These are phyloP conservation scores for Cunninghamia lanceolata DNA, from an alignment of 75 land plant species.

Conservation along the genomic window DNA sequence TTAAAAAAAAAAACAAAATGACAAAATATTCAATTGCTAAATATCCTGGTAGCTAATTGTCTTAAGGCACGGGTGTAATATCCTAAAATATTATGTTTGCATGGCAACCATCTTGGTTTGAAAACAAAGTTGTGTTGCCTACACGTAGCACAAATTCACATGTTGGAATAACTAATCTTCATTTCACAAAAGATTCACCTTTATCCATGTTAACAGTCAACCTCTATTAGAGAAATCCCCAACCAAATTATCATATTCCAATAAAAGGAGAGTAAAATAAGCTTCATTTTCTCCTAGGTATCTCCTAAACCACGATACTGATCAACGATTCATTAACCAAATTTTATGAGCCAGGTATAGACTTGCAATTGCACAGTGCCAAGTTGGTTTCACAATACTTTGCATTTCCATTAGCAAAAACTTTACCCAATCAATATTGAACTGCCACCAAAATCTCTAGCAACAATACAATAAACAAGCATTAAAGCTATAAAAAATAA, in stretches of 20 bases:
- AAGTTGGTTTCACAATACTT: too few relatives aligned
- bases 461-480: too few relatives aligned
- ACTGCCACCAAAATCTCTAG: too few relatives aligned
- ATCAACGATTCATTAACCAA: not conserved
- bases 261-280: not conserved
- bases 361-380: too few relatives aligned
- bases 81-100: not conserved
- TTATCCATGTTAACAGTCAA: not conserved
- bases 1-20: not conserved
- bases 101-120: not conserved
- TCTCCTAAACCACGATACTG: not conserved
- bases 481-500: too few relatives aligned
- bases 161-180: not conserved
- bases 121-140: not conserved
- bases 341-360: not conserved
- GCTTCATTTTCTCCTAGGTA: not conserved
- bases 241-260: not conserved
- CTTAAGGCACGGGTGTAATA: not conserved
- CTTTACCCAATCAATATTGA: too few relatives aligned
- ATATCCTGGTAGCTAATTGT: not conserved
- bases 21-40: not conserved
- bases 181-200: not conserved
- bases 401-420: too few relatives aligned
- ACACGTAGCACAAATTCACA: not conserved
- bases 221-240: not conserved